These are phyloP conservation scores for Perkinsus marinus DNA, from an alignment of 169 alveolate species.

Conservation along the genomic window DNA sequence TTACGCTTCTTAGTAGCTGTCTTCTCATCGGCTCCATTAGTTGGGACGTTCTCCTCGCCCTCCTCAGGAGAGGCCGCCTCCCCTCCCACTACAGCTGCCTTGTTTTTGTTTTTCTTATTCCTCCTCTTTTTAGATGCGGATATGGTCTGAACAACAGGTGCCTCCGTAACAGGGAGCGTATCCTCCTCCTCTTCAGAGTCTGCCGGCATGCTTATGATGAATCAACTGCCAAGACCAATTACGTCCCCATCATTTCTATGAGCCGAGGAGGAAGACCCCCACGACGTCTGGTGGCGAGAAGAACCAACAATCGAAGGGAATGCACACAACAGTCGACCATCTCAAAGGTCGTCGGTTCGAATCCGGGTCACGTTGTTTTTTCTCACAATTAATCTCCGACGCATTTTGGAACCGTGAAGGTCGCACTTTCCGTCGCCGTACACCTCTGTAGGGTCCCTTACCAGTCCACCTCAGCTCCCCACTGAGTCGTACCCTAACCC, in stretches of 20 bases:
- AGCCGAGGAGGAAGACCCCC: too few relatives aligned
- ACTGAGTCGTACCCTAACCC: not conserved
- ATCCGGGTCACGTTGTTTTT: not conserved
- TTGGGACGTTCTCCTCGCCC: not conserved
- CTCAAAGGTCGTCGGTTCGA: not conserved
- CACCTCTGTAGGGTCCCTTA: not conserved
- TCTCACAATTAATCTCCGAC: not conserved
- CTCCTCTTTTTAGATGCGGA: constrained; percentile 11
- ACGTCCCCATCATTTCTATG: too few relatives aligned
- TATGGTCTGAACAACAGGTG: not conserved
- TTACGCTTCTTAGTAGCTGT: not conserved
- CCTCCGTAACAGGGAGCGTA: not conserved
- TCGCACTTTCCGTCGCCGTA: not conserved
- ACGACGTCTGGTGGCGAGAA: too few relatives aligned
- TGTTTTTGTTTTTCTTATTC: constrained; percentile 18
- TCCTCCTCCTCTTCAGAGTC: not conserved
- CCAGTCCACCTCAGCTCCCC: not conserved
- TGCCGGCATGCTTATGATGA: not conserved
- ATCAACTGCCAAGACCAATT: not conserved
- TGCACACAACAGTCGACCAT: too few relatives aligned
- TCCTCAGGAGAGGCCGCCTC: not conserved
- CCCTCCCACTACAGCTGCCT: not conserved
- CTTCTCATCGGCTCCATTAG: not conserved
- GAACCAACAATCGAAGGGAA: too few relatives aligned
- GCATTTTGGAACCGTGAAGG: not conserved